phyloP scores from a whole-genome alignment of 495 filamentous ascomycete genomes.

The Lindgomyces ingoldianus region DNA sequence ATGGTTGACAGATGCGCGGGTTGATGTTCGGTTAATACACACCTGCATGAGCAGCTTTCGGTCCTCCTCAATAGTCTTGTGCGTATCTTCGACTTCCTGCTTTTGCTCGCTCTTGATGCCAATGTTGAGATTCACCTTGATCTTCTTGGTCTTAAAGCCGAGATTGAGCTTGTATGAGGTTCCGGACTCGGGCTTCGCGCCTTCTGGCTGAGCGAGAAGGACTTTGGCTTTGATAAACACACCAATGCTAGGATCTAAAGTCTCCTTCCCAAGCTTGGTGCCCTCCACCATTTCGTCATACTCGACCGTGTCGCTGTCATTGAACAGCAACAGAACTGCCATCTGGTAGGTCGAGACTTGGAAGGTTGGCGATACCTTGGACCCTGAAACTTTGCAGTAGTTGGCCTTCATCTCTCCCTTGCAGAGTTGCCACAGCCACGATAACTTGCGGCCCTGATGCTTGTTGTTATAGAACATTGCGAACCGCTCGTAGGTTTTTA shows the following conservation, averaged over 20 bases:
- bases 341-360: conserved; percentile 97
- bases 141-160: conserved; percentile 96
- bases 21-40: conserved; percentile 45
- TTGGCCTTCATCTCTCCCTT: conserved; percentile 95
- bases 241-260: conserved; percentile 78
- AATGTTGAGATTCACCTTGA: conserved; percentile 94
- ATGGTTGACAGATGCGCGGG: background rate
- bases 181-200: conserved; percentile 71
- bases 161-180: conserved; percentile 81
- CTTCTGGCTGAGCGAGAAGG: conserved; percentile 66
- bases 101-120: conserved; percentile 92
- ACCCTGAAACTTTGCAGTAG: conserved; percentile 69
- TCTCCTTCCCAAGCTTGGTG: conserved; percentile 75
- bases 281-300: conserved; percentile 84
- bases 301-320: conserved; percentile 78
- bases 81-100: conserved; percentile 92
- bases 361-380: conserved; percentile 93
- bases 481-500: conserved; percentile 85
- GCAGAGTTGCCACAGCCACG: conserved; percentile 97
- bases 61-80: conserved; percentile 99
- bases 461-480: conserved; percentile 90
- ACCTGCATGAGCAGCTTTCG: conserved; percentile 95
- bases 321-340: conserved; percentile 95
- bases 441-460: conserved; percentile 92
- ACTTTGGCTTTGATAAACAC: conserved; percentile 92